These are phyloP conservation scores for Microbotryum saponariae DNA, from an alignment of 1,284 basidiomycete genomes.

Conservation along the genomic window DNA sequence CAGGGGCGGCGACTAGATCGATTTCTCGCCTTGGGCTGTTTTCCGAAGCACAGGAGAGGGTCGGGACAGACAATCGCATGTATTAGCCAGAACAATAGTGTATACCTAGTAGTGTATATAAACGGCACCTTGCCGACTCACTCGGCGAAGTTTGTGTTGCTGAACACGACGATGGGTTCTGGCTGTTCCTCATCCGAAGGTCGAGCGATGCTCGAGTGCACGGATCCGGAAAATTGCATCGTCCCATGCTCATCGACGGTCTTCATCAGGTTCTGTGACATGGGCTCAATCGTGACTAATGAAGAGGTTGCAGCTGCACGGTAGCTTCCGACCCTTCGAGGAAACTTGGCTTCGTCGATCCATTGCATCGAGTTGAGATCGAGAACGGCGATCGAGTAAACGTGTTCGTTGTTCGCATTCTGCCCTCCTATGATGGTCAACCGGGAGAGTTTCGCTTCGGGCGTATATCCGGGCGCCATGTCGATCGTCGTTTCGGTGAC, in stretches of 20 bases:
- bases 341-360: conserved; percentile 69
- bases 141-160: conserved; percentile 65
- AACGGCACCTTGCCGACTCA: background rate
- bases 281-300: conserved; percentile 5
- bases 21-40: conserved; percentile 70
- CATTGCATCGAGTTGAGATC: conserved; percentile 65
- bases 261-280: conserved; percentile 1
- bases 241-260: conserved; percentile 8
- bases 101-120: too few relatives aligned
- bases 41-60: too few relatives aligned
- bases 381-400: conserved; percentile 59
- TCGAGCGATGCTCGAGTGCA: conserved; percentile 37
- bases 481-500: too few relatives aligned
- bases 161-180: conserved; percentile 53
- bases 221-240: conserved; percentile 16
- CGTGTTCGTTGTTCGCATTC: conserved; percentile 50
- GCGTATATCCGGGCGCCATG: too few relatives aligned
- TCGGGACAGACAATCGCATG: too few relatives aligned
- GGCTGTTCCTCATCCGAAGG: conserved; percentile 3
- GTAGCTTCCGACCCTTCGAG: conserved; percentile 83
- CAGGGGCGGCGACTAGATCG: conserved; percentile 69
- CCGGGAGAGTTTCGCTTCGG: background rate
- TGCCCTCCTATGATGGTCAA: conserved; percentile 83
- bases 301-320: conserved; percentile 70
- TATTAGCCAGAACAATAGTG: too few relatives aligned